Evolutionary conservation across 106 monocot species (phyloP).

Genomic region (Acorus calamus): DNA sequence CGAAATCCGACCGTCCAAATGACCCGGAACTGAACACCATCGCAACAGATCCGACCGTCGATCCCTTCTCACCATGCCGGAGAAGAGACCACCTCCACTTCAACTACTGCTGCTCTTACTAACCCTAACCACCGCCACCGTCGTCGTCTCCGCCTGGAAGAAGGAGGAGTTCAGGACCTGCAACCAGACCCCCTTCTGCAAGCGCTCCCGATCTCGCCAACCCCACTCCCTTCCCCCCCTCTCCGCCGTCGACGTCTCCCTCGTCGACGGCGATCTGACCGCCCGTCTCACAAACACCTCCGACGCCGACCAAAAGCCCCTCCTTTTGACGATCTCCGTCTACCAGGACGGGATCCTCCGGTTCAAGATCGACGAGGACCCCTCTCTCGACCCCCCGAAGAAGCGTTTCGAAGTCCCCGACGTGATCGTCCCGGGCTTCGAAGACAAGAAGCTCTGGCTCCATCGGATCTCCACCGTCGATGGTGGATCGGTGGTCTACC

Average conservation of each 20-base stretch:
- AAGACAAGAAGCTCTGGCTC: constrained; percentile 56
- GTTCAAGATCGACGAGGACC: constrained; percentile 76
- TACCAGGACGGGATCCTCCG: constrained; percentile 64
- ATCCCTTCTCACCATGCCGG: not conserved
- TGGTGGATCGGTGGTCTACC: constrained; percentile 26
- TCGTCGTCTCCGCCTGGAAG: constrained; percentile 54
- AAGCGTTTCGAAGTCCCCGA: constrained; percentile 84
- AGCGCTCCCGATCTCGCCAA: constrained; percentile 56
- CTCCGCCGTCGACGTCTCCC: constrained; percentile 34
- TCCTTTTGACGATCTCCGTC: constrained; percentile 67
- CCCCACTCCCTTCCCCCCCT: constrained; percentile 63
- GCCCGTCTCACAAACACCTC: constrained; percentile 31
- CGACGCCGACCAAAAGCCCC: constrained; percentile 8
- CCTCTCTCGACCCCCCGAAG: constrained; percentile 19
- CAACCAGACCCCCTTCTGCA: constrained; percentile 94
- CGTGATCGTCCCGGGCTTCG: constrained; percentile 66
- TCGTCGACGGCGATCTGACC: constrained; percentile 54
- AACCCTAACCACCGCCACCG: constrained; percentile 15
- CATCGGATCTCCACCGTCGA: constrained; percentile 22
- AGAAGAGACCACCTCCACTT: constrained; percentile 2
- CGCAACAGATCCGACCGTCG: too few relatives aligned
- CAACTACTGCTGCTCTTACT: constrained; percentile 11
- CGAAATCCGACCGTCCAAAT: too few relatives aligned
- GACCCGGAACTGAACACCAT: too few relatives aligned
- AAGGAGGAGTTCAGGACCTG: constrained; percentile 96